Percentiles rank a stretch among this genome's conserved stretches.
Conservation (phyloP, 495 filamentous ascomycete genomes). For the Aspergillus sparsus region DNA sequence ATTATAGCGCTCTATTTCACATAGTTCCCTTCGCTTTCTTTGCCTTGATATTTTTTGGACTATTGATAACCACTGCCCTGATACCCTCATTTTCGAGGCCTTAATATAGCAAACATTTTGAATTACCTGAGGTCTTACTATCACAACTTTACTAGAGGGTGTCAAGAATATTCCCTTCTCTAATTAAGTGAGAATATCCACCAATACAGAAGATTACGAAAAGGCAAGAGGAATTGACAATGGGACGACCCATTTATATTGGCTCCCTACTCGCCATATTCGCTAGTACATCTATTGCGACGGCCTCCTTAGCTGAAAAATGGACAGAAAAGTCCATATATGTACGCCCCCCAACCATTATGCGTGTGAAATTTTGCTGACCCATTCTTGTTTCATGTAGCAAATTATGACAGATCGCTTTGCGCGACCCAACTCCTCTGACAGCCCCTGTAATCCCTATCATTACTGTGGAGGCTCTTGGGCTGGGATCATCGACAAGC, state of each 20-base stretch:
- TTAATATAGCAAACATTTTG: too few relatives aligned
- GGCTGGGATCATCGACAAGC: conserved; percentile 58
- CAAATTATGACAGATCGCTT: conserved; percentile 61
- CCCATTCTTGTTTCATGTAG: background rate
- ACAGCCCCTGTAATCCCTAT: conserved; percentile 48
- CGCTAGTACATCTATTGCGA: conserved; percentile 2
- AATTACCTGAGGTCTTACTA: too few relatives aligned
- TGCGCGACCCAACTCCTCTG: conserved; percentile 54
- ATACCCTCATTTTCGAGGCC: too few relatives aligned
- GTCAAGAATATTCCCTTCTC: background rate
- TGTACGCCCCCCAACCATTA: background rate
- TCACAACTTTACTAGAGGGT: too few relatives aligned
- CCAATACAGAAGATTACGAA: background rate
- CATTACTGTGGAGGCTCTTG: conserved; percentile 72
- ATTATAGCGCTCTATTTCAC: too few relatives aligned
- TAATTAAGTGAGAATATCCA: background rate
- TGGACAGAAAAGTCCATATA: conserved; percentile 20
- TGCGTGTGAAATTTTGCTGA: background rate
- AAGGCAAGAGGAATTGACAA: background rate
- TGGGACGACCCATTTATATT: background rate
- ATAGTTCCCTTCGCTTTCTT: too few relatives aligned
- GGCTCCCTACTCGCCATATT: background rate
- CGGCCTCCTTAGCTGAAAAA: conserved; percentile 9
- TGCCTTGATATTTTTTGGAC: too few relatives aligned
- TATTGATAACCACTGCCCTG: too few relatives aligned